A percentile compares a stretch with the other conserved stretches of the same genome.
phyloP scores from a whole-genome alignment of 169 alveolate species.

The Plasmodium blacklocki region DNA sequence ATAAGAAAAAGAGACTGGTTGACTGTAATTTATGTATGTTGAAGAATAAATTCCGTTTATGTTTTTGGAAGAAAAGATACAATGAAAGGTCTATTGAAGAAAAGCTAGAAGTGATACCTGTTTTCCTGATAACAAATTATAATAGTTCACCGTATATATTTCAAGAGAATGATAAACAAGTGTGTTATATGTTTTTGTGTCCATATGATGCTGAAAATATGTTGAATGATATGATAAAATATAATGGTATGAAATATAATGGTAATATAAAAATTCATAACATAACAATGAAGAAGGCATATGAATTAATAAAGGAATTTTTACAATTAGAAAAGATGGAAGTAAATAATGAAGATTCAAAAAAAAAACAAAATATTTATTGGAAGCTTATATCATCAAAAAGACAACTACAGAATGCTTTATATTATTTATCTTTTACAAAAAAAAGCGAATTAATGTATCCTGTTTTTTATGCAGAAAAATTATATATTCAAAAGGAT shows the following conservation, averaged over 20 bases:
- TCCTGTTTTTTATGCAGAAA: slow-evolving; percentile 70
- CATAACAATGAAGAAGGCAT: slow-evolving; percentile 61
- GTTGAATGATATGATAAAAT: slow-evolving; percentile 53
- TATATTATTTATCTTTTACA: slow-evolving; percentile 35
- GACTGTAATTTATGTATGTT: slow-evolving; percentile 22
- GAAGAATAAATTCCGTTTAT: slow-evolving; percentile 9
- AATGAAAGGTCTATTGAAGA: slow-evolving; percentile 67
- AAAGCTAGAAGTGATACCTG: slow-evolving; percentile 48
- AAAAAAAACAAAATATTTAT: slow-evolving; percentile 31
- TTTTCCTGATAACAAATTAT: slow-evolving; percentile 55
- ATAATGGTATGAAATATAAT: slow-evolving; percentile 46
- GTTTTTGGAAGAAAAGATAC: slow-evolving; percentile 67
- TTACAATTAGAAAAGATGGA: slow-evolving; percentile 42
- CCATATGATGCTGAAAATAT: slow-evolving; percentile 71
- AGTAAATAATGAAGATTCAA: slow-evolving; percentile 12
- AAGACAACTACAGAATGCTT: slow-evolving; percentile 54
- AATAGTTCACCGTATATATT: slow-evolving; percentile 69
- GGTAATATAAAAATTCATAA: slow-evolving; percentile 45
- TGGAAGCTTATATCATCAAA: slow-evolving; percentile 67
- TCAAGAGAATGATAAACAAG: slow-evolving; percentile 66
- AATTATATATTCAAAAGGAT: slow-evolving; percentile 32
- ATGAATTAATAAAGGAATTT: slow-evolving; percentile 50
- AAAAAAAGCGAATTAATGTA: slow-evolving; percentile 48
- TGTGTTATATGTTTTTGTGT: slow-evolving; percentile 62
- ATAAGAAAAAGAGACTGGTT: background rate